Conservation (phyloP, 2,329 filamentous ascomycete species). For the Phaeosphaeria sp. region DNA sequence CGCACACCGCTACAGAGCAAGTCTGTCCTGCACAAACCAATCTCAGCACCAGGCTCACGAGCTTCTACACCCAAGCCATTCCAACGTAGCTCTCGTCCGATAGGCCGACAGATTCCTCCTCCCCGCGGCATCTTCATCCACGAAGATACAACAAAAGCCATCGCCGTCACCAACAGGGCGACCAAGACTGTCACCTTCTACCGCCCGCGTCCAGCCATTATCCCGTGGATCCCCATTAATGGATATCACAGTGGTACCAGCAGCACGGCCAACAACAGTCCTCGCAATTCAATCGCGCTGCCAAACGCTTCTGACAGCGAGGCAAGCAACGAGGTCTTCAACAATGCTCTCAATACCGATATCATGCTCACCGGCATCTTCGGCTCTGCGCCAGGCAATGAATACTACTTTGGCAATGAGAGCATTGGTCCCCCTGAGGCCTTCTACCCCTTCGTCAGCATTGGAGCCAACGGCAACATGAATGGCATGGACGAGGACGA, state of each 20-base stretch:
- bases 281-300: slow-evolving; percentile 43
- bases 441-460: slow-evolving; percentile 72
- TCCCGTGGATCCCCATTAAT: slow-evolving; percentile 37
- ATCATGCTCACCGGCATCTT: slow-evolving; percentile 81
- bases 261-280: slow-evolving; percentile 50
- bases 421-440: slow-evolving; percentile 77
- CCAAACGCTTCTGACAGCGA: slow-evolving; percentile 50
- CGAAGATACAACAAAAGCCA: slow-evolving; percentile 45
- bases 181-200: slow-evolving; percentile 53
- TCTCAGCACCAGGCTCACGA: slow-evolving; percentile 51
- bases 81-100: slow-evolving; percentile 37
- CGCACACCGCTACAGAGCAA: slow-evolving; percentile 50
- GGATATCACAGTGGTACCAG: slow-evolving; percentile 47
- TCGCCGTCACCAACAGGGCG: slow-evolving; percentile 50
- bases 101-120: slow-evolving; percentile 39
- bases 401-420: slow-evolving; percentile 61
- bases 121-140: slow-evolving; percentile 47
- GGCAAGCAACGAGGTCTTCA: slow-evolving; percentile 44
- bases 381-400: slow-evolving; percentile 50
- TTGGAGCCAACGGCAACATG: slow-evolving; percentile 63
- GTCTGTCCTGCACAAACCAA: slow-evolving; percentile 58
- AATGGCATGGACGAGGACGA: slow-evolving; percentile 63
- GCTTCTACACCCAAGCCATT: slow-evolving; percentile 48
- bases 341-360: slow-evolving; percentile 58
- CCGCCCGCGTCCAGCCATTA: slow-evolving; percentile 40